Percentiles rank a stretch among this genome's conserved stretches.
Conservation (phyloP, 208 protist genomes). For the Giardia duodenalis region DNA sequence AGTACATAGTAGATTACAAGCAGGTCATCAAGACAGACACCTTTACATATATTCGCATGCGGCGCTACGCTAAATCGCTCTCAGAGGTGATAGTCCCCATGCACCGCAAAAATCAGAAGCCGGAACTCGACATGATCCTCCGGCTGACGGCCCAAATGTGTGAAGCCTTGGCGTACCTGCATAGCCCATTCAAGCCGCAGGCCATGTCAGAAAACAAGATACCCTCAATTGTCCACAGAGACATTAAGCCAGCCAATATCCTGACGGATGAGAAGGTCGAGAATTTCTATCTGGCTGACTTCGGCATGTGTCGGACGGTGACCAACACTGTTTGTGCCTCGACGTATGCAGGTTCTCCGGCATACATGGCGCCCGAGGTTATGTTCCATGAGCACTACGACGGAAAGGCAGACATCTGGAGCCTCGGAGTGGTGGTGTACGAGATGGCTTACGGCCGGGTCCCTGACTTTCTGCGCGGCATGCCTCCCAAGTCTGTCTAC, state of each 20-base stretch:
- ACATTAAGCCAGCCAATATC: conserved; percentile 54
- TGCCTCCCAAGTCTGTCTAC: background rate
- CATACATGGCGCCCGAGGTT: conserved; percentile 52
- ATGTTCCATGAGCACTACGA: conserved; percentile 37
- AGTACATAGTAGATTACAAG: background rate
- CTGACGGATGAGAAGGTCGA: conserved; percentile 34
- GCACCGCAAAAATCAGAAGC: background rate
- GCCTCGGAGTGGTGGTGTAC: conserved; percentile 51
- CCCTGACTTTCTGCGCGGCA: background rate
- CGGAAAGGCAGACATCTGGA: conserved; percentile 50
- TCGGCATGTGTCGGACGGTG: conserved; percentile 47
- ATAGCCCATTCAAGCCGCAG: background rate
- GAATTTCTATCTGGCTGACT: conserved; percentile 50
- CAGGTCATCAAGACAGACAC: background rate
- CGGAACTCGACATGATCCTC: background rate
- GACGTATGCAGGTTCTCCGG: conserved; percentile 47
- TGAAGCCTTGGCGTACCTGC: background rate
- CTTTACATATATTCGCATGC: background rate
- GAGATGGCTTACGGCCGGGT: conserved; percentile 40
- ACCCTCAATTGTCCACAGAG: conserved; percentile 42
- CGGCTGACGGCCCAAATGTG: background rate
- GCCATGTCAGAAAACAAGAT: background rate
- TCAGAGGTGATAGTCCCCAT: background rate
- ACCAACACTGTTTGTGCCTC: conserved; percentile 24
- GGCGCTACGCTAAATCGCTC: background rate